Base-by-base conservation (phyloP, 805 yeast genomes). In the Zygosaccharomyces siamensis region DNA sequence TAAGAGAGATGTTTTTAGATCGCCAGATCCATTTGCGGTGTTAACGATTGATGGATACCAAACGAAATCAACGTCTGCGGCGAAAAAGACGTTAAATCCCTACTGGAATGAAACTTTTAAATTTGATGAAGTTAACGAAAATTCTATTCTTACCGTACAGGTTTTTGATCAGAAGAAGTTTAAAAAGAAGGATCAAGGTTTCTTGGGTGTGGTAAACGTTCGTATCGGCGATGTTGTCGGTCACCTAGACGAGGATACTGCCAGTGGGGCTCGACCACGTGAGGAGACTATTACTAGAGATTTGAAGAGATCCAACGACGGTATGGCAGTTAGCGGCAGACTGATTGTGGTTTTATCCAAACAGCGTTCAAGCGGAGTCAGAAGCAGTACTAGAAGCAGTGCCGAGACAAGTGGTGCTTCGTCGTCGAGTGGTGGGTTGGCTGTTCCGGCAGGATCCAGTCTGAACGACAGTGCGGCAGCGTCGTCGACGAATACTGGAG, bases 11-110 rank as follows among this genome's bases (percentile, higher is more conserved):
- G 90, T 93, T 21, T 88, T 90, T 66, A 81, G 96, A 49, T 86
- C 90, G 53, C 99, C 99, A 2, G 99, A 93, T 68, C 99, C 99
- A 8, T 93, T 93, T 72, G 97, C 97, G 1, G 98, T 93, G 31
- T 74, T 93, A 53, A 92, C 98, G 10, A 90, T 93, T n/a, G 99
- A 93, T 68, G 98, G 98, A 3, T 83, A 87, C 18, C 99, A 93
- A 66, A 93, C 98, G 1, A 89, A 89, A 63, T 86, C 97, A 16
- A 93, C 99, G 1, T 81, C 89, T 44, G 93, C 96, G 31, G 93
- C 95, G 27, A 88, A 89, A 63, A 89, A 88, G 70, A 93, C 98
- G 2, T 73, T 92, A 58, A 89, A 93, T 62, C 99, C 99, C 8
- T 93, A 90, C 70, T 93, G 99, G 99, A 90, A 93, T 70, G 97